Evolutionary conservation across 768 basidiomycete genomes (phyloP).

Genomic region (Kwoniella sp.): DNA sequence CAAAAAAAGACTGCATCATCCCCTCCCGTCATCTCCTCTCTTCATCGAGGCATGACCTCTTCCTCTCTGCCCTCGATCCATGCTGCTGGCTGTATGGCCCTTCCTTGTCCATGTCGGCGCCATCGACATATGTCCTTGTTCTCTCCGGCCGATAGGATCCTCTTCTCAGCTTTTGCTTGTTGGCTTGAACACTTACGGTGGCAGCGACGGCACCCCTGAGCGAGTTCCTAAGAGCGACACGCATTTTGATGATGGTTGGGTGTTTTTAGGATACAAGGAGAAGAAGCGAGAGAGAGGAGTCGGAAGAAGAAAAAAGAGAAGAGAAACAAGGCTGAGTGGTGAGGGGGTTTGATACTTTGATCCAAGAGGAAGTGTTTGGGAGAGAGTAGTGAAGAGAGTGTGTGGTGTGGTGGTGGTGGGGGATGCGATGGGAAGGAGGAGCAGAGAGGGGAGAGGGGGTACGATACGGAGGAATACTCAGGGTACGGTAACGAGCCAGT

Average conservation of each 20-base stretch:
- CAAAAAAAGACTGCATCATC: neutral
- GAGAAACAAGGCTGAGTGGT: slow-evolving; percentile 27
- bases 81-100: neutral
- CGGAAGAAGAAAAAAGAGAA: slow-evolving; percentile 19
- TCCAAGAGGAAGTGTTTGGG: slow-evolving; percentile 11
- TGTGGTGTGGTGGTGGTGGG: slow-evolving; percentile 8
- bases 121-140: neutral
- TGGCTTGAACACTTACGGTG: slow-evolving; percentile 35
- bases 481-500: slow-evolving; percentile 4
- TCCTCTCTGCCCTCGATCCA: slow-evolving; percentile 3
- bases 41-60: neutral
- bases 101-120: neutral
- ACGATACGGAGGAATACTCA: neutral
- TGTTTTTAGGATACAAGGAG: slow-evolving; percentile 34
- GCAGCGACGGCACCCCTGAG: slow-evolving; percentile 42
- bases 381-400: slow-evolving; percentile 14
- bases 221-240: slow-evolving; percentile 44
- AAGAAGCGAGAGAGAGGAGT: slow-evolving; percentile 16
- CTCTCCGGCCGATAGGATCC: neutral
- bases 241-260: slow-evolving; percentile 52
- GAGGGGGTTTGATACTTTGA: slow-evolving; percentile 24
- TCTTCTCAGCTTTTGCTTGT: neutral
- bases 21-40: neutral
- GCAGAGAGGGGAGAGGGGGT: slow-evolving; percentile 4
- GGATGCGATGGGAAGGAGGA: neutral